A percentile compares a stretch with the other conserved stretches of the same genome.
phyloP scores from a whole-genome alignment of 2,329 filamentous ascomycete genomes.

The Hypoxylon sp. region DNA sequence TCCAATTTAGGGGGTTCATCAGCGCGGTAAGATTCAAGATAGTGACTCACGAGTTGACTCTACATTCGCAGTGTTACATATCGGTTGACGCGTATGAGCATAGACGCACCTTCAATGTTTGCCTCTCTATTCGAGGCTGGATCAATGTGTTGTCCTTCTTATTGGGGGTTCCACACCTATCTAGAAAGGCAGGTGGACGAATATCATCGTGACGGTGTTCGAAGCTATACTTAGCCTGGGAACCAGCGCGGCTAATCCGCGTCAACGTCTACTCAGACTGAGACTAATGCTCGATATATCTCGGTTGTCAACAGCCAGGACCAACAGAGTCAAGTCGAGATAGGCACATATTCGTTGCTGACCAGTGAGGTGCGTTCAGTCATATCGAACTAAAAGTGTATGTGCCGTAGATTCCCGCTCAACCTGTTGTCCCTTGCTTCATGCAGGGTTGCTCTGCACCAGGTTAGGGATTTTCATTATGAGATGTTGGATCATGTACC shows the following conservation, averaged over 20 bases:
- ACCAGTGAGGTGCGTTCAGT: constrained; percentile 18
- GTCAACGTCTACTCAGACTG: constrained; percentile 9
- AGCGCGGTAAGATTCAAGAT: constrained; percentile 10
- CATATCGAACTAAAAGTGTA: constrained; percentile 23
- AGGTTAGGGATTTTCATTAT: constrained; percentile 22
- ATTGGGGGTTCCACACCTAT: constrained; percentile 7
- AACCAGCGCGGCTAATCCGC: constrained; percentile 1
- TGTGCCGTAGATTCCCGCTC: constrained; percentile 37
- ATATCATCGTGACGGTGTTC: constrained; percentile 8
- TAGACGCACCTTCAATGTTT: constrained; percentile 8
- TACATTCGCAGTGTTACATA: constrained; percentile 19
- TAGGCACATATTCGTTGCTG: background rate
- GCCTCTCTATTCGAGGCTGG: constrained; percentile 11
- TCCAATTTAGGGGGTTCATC: constrained; percentile 25
- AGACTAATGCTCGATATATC: constrained; percentile 16
- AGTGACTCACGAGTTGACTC: constrained; percentile 20
- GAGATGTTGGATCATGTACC: constrained; percentile 22
- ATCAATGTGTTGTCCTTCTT: constrained; percentile 1
- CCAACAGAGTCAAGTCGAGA: constrained; percentile 4
- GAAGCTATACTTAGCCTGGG: constrained; percentile 11
- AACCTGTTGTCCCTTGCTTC: constrained; percentile 39
- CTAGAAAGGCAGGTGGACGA: constrained; percentile 18
- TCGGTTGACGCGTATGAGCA: constrained; percentile 12
- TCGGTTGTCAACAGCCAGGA: constrained; percentile 20
- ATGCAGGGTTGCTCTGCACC: constrained; percentile 34